Evolutionary conservation across 345 rosid species (phyloP).

Genomic region (Brassica carinata): DNA sequence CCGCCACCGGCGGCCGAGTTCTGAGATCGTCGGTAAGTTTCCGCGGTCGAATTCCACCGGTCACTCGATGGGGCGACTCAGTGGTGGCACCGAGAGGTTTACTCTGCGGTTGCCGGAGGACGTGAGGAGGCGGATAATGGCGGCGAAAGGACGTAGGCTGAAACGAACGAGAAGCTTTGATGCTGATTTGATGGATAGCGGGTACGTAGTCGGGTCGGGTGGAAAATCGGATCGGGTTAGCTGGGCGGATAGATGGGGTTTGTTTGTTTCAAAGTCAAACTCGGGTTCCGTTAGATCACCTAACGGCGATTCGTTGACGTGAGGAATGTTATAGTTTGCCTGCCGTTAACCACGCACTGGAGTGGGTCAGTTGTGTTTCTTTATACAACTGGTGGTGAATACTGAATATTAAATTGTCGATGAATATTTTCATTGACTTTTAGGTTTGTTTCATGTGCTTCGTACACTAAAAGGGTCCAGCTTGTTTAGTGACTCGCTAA

Average conservation of each 20-base stretch:
- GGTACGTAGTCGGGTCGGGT: slow-evolving; percentile 21
- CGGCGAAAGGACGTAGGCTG: slow-evolving; percentile 35
- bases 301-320: slow-evolving; percentile 24
- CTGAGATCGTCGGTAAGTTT: slow-evolving; percentile 36
- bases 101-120: slow-evolving; percentile 62
- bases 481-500: slow-evolving; percentile 37
- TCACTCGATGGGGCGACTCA: slow-evolving; percentile 46
- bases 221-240: slow-evolving; percentile 5
- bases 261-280: slow-evolving; percentile 34
- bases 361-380: neutral
- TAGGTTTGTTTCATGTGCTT: neutral
- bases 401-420: neutral
- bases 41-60: slow-evolving; percentile 62
- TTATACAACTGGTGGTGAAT: neutral
- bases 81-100: slow-evolving; percentile 43
- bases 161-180: slow-evolving; percentile 52
- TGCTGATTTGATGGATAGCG: slow-evolving; percentile 29
- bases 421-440: neutral
- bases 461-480: neutral
- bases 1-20: slow-evolving; percentile 12
- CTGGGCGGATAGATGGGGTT: slow-evolving; percentile 36
- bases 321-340: slow-evolving; percentile 22
- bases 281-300: slow-evolving; percentile 24
- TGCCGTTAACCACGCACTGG: neutral
- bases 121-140: slow-evolving; percentile 36